A percentile compares a stretch with the other conserved stretches of the same genome.
Evolutionary conservation across 768 basidiomycete genomes (phyloP).

Genomic region (Naganishia vishniacii): DNA sequence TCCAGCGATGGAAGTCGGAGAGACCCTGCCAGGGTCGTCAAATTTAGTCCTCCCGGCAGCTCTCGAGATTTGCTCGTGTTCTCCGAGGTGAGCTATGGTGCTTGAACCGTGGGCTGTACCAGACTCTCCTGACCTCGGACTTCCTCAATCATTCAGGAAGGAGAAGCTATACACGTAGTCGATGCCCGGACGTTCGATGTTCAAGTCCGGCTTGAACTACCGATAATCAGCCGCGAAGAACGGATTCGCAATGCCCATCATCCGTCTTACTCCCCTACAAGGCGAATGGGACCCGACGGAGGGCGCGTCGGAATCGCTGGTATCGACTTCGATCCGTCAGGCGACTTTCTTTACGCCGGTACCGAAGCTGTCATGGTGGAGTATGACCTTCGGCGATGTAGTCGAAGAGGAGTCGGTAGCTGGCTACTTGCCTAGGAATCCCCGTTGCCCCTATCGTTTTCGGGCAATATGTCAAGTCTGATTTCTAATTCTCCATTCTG

Average conservation of each 20-base stretch:
- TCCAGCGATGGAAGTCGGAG: conserved; percentile 38
- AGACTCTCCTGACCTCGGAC: background rate
- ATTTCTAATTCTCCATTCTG: background rate
- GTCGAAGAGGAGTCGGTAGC: conserved; percentile 19
- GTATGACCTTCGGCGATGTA: conserved; percentile 58
- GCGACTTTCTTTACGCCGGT: conserved; percentile 65
- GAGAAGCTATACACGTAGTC: conserved; percentile 70
- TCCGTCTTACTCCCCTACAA: conserved; percentile 8
- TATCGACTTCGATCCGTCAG: conserved; percentile 66
- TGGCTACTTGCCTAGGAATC: background rate
- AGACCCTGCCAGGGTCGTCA: conserved; percentile 79
- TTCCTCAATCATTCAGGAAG: conserved; percentile 57
- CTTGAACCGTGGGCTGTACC: background rate
- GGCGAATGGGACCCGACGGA: conserved; percentile 34
- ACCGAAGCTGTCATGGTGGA: conserved; percentile 64
- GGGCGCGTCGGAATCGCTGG: conserved; percentile 57
- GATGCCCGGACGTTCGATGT: conserved; percentile 78
- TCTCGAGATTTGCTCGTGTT: conserved; percentile 77
- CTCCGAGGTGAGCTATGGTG: conserved; percentile 68
- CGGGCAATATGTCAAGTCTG: too few species aligned
- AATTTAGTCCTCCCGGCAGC: conserved; percentile 65
- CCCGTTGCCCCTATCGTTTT: too few species aligned
- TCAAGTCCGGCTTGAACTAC: conserved; percentile 43
- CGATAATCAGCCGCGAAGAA: conserved; percentile 27
- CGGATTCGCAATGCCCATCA: conserved; percentile 13